Evolutionary conservation across 73 alveolate species (phyloP), one percentile per base, ranked within the genome.

Genomic region (Halteria grandinella): DNA sequence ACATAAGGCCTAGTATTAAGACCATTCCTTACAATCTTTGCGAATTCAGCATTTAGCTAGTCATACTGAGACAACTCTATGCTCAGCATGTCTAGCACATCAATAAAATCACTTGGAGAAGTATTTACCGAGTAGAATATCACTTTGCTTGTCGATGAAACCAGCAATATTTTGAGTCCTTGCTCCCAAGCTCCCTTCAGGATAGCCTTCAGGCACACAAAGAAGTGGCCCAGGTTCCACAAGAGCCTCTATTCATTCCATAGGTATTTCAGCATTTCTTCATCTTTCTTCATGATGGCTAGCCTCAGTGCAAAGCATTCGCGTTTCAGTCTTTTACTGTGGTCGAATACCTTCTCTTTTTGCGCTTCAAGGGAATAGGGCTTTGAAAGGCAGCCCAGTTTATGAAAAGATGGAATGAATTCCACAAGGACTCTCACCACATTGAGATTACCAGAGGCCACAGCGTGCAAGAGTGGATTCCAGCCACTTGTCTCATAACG

Each of bases 391-490:
- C 80, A 66, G 29, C 47, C 47, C 8, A 45, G 29, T 24, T 33
- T 43, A 27, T 66, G 80, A 28, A 66, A 66, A 6, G 64, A n/a
- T 4, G 47, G 51, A 4, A 66, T 32, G 43, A 15, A 29, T 66
- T 66, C 51, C 25, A 66, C 43, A 15, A 66, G 4, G 4, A 51
- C 33, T 66, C 47, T 41, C 50, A 66, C 80, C 15, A 66, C 29
- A 23, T 20, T 44, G 1, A 45, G 55, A 18, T 66, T 18, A 28
- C 39, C 27, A 4, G 62, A 37, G 7, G 69, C 80, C 18, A 66
- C 47, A 1, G 80, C 80, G 49, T n/a, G 43, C 23, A 66, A 44
- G 17, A 66, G 51, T 23, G 80, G 80, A 47, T 66, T 66, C 80
- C 80, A 66, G 3, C 8, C 32, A 7, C 1, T 11, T 23, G 66